Conservation (phyloP, 2,329 filamentous ascomycete genomes). For the Fonsecaea multimorphosa region DNA sequence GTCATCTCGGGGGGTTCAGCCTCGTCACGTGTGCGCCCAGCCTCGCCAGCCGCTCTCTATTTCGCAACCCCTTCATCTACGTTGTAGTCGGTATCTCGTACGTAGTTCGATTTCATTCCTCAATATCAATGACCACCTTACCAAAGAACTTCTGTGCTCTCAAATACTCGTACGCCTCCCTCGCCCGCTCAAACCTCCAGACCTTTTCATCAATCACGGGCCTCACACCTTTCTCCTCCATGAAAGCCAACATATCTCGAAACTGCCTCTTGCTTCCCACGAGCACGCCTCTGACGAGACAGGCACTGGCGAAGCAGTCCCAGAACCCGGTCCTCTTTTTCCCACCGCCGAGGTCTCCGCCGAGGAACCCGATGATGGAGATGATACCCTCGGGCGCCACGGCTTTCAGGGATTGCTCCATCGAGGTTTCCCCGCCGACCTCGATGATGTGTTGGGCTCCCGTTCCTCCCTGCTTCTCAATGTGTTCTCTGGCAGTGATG, state of each 20-base stretch:
- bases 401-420: slow-evolving; percentile 60
- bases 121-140: slow-evolving; percentile 55
- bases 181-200: slow-evolving; percentile 59
- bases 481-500: slow-evolving; percentile 57
- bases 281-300: slow-evolving; percentile 63
- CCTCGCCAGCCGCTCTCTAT: neutral
- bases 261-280: slow-evolving; percentile 63
- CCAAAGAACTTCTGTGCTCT: slow-evolving; percentile 62
- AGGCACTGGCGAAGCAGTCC: slow-evolving; percentile 57
- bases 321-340: slow-evolving; percentile 54
- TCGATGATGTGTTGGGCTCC: slow-evolving; percentile 70
- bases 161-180: slow-evolving; percentile 62
- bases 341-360: slow-evolving; percentile 43
- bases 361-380: slow-evolving; percentile 59
- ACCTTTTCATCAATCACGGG: slow-evolving; percentile 65
- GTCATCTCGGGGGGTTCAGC: neutral
- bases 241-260: slow-evolving; percentile 65
- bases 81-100: neutral
- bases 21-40: neutral
- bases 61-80: no score
- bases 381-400: slow-evolving; percentile 58
- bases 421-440: slow-evolving; percentile 66
- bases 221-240: slow-evolving; percentile 64
- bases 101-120: neutral
- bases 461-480: slow-evolving; percentile 49